A percentile compares a stretch with the other conserved stretches of the same genome.
Evolutionary conservation across 73 alveolate species (phyloP).

Genomic region (Vitrella brassicaformis): DNA sequence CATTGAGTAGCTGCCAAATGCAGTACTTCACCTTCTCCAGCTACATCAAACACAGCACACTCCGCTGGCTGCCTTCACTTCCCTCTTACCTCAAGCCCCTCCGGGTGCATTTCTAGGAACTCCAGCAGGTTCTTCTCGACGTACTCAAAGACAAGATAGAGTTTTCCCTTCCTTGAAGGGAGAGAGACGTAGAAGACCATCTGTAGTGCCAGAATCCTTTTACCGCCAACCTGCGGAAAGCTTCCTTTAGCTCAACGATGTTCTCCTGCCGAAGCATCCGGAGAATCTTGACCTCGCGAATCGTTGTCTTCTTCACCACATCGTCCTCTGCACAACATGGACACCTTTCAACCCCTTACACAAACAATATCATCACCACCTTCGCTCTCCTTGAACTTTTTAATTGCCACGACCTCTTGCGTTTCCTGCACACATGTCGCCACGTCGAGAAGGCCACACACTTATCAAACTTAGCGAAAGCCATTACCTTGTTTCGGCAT

Average conservation of each 20-base stretch:
- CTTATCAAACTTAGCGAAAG: not conserved
- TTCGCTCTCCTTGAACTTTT: not conserved
- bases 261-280: conserved; percentile 66
- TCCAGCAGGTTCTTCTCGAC: conserved; percentile 58
- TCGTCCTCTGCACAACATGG: conserved; percentile 47
- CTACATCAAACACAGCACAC: not conserved
- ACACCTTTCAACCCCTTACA: not conserved
- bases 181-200: not conserved
- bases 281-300: conserved; percentile 75
- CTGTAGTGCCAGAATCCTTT: conserved; percentile 5
- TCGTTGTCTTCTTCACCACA: conserved; percentile 73
- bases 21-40: conserved; percentile 58
- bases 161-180: conserved; percentile 48
- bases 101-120: conserved; percentile 46
- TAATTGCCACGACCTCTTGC: not conserved
- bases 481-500: not conserved
- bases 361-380: not conserved
- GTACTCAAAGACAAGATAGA: conserved; percentile 53
- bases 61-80: no score
- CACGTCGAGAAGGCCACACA: not conserved
- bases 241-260: conserved; percentile 81
- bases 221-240: conserved; percentile 64
- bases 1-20: conserved; percentile 51
- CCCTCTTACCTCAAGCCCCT: conserved; percentile 58
- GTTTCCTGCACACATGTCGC: not conserved